Base-by-base conservation (phyloP, 768 basidiomycete species). In the Xerocomus brunneocitrinus region DNA sequence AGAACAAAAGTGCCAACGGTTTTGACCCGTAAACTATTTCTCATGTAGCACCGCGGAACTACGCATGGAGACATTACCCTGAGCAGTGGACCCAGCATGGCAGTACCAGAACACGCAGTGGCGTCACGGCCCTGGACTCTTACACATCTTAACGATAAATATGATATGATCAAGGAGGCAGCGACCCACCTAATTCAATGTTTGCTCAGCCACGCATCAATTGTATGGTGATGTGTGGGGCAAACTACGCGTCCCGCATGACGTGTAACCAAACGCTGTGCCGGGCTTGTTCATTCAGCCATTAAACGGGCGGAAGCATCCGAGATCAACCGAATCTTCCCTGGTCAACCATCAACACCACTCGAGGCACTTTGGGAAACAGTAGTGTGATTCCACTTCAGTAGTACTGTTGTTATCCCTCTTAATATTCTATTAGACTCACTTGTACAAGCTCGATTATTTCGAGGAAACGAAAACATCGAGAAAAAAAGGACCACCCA, bases 21-120 rank as follows among this genome's bases (percentile, higher is more conserved):
- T 39, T 42, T 34, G 48, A 34, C 45, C 32, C 22, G 31, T 50
- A 54, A 49, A 40, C 31, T 31, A n/a, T 62, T 60, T 65, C 62
- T 54, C 57, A 56, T 67, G 52, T 9, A n/a, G 16, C 50, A 47
- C 46, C 34, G 43, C 47, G 52, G 62, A 48, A 39, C 49, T 55
- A 56, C 62, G 57, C 62, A 64, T 55, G 46, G 42, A 48, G 40
- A 42, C 52, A 50, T 49, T 49, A 56, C 64, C 64, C 65, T 67
- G 65, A 62, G 43, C 31, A 49, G 56, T 48, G 52, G 19, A 43
- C 49, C 6, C 43, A 32, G 41, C 31, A 55, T 49, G 53, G 46
- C 47, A 47, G 46, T 19, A 55, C 32, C 25, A 52, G 32, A 64
- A 61, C 62, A 64, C 35, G 59, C 58, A 57, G 65, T 55, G 57